Evolutionary conservation across 2,329 filamentous ascomycete species (phyloP), one percentile per base, ranked within the genome.

Genomic region (Colletotrichum sojae): DNA sequence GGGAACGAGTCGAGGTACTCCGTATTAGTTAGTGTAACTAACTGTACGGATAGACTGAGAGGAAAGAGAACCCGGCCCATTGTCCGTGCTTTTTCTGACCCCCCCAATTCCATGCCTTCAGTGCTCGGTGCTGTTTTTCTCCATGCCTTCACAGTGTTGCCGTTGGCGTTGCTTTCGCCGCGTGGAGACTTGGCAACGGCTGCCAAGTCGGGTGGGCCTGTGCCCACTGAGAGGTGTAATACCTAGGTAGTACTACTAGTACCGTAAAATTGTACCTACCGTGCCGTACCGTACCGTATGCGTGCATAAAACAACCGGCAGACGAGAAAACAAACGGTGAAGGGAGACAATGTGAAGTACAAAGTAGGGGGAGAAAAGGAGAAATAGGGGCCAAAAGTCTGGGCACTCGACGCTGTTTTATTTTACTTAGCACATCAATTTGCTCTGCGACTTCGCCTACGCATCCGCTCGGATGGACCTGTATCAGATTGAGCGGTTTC

Each of bases 401-500:
- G 61, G 66, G 55, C 48, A 54, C 31, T 20, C 25, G 13, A 40
- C n/a, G 48, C n/a, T 27, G 52, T 20, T 27, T 56, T 43, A 25
- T 48, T 48, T 45, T 39, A 48, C 40, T 43, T 46, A 54, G n/a
- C 31, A 45, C 61, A 55, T 64, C 61, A 69, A 69, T 69, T 51
- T 69, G 66, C 48, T 69, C 54, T 69, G 61, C 54, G 49, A 69
- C 66, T 49, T 69, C 54, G 66, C 66, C 53, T 65, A 51, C 40
- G 55, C 66, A 27, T 9, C 27, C 40, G 66, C 54, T 48, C 55
- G 61, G 54, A 46, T 60, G 48, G 43, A 49, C 36, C 49, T 39
- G 61, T 66, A 48, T 64, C 61, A 69, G 54, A 51, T 69, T 69
- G 66, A 69, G 36, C 36, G 53, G 54, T 55, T 55, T 65, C 61